Percentiles rank a stretch among this genome's conserved stretches.
phyloP scores from a whole-genome alignment of 2,329 filamentous ascomycete species.

The Ophiostoma triangulosporum region DNA sequence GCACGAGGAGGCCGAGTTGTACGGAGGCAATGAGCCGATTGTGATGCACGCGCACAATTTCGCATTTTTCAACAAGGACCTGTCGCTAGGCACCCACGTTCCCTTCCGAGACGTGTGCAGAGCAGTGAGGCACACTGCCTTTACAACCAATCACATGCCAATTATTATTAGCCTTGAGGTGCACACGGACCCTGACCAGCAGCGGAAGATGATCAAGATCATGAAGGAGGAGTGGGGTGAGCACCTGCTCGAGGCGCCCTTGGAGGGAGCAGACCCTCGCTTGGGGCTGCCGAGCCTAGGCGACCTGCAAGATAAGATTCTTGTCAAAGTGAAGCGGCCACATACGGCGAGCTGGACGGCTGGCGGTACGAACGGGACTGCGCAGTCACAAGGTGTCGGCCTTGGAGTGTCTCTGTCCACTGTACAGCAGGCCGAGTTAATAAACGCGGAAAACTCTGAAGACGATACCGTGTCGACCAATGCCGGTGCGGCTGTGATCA shows the following conservation, averaged over 20 bases:
- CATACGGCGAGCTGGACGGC: neutral
- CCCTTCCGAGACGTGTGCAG: constrained; percentile 77
- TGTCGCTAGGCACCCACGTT: constrained; percentile 75
- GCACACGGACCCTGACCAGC: constrained; percentile 68
- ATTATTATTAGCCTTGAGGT: constrained; percentile 89
- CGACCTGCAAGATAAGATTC: constrained; percentile 64
- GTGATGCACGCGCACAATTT: constrained; percentile 52
- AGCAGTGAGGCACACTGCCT: constrained; percentile 66
- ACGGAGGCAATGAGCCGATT: constrained; percentile 50
- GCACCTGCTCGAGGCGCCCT: constrained; percentile 50
- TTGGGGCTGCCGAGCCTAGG: constrained; percentile 54
- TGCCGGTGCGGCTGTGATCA: constrained; percentile 15
- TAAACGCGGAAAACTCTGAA: constrained; percentile 25
- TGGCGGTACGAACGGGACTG: constrained; percentile 14
- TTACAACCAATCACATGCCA: constrained; percentile 61
- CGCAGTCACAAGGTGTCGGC: constrained; percentile 17
- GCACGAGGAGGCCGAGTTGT: constrained; percentile 9
- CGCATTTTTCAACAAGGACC: constrained; percentile 29
- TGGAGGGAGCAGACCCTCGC: constrained; percentile 35
- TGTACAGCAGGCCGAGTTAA: constrained; percentile 20
- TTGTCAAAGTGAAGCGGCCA: constrained; percentile 65
- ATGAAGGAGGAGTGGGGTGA: constrained; percentile 81
- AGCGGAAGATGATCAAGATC: constrained; percentile 84
- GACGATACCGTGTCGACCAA: constrained; percentile 23
- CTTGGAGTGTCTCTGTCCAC: constrained; percentile 19